These are phyloP conservation scores for Lycium ferocissimum DNA, from an alignment of 257 asterid species.

Conservation along the genomic window DNA sequence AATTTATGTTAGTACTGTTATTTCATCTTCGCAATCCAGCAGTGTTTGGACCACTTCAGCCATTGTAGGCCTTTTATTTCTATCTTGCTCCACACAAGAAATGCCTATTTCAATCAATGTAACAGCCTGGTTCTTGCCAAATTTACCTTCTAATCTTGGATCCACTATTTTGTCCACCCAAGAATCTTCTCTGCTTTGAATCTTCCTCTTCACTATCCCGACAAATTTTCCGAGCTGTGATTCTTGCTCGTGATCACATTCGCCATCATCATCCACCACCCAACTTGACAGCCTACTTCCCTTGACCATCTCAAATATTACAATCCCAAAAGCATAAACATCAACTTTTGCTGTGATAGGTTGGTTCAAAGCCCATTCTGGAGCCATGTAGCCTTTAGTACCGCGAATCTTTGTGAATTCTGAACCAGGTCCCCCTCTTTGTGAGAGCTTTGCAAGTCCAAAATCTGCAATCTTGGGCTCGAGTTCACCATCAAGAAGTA, in stretches of 20 bases:
- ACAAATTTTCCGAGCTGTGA: constrained; percentile 44
- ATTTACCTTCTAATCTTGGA: constrained; percentile 57
- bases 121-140: constrained; percentile 54
- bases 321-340: constrained; percentile 51
- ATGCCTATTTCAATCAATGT: constrained; percentile 52
- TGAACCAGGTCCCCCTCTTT: constrained; percentile 42
- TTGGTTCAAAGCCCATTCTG: constrained; percentile 50
- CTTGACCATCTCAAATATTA: constrained; percentile 50
- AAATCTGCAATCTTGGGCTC: constrained; percentile 54
- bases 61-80: constrained; percentile 73
- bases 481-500: constrained; percentile 40
- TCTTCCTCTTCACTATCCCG: constrained; percentile 32
- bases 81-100: constrained; percentile 67
- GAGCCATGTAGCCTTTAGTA: constrained; percentile 55
- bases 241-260: constrained; percentile 37
- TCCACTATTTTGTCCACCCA: constrained; percentile 69
- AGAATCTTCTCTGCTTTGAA: constrained; percentile 33
- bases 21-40: constrained; percentile 50
- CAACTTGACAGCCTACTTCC: constrained; percentile 62
- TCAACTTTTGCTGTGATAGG: constrained; percentile 54
- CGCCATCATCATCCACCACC: constrained; percentile 41
- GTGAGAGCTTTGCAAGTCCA: constrained; percentile 49
- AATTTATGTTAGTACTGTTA: not conserved
- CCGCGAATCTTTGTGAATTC: constrained; percentile 44
- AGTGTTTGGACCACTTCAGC: constrained; percentile 63